Percentiles rank a stretch among this genome's conserved stretches.
Evolutionary conservation across 805 yeast species (phyloP).

Genomic region (Yarrowia porcina): DNA sequence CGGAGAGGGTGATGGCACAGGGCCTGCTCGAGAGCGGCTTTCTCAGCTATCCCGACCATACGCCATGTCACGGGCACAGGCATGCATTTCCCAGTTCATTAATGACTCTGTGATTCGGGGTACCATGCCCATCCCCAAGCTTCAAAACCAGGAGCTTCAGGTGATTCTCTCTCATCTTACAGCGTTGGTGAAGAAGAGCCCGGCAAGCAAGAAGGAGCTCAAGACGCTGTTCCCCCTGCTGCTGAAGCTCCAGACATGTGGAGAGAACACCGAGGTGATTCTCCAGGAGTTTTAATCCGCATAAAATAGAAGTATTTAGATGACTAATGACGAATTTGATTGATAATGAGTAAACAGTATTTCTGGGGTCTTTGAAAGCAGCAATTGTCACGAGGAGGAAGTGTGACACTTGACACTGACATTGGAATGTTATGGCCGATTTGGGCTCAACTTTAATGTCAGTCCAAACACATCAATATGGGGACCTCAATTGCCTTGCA

Average conservation of each 20-base stretch:
- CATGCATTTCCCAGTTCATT: constrained; percentile 11
- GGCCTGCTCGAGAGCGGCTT: neutral
- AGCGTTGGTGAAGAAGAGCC: neutral
- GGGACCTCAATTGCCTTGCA: neutral
- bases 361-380: too few species aligned
- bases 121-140: constrained; percentile 21
- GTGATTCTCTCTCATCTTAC: neutral
- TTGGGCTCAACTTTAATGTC: neutral
- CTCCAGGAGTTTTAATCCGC: constrained; percentile 11
- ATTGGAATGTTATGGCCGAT: neutral
- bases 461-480: neutral
- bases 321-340: neutral
- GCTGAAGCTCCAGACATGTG: neutral
- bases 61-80: constrained; percentile 10
- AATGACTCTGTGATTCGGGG: constrained; percentile 17
- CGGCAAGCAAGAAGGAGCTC: constrained; percentile 5
- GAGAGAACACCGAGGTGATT: constrained; percentile 17
- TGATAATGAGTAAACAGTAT: neutral
- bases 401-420: too few species aligned
- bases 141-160: constrained; percentile 11
- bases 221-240: constrained; percentile 12
- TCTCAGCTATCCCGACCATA: neutral
- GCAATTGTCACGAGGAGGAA: too few species aligned
- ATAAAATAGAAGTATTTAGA: neutral
- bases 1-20: constrained; percentile 17